Evolutionary conservation across 1,284 basidiomycete genomes (phyloP).

Genomic region (Pseudozyma sp.): DNA sequence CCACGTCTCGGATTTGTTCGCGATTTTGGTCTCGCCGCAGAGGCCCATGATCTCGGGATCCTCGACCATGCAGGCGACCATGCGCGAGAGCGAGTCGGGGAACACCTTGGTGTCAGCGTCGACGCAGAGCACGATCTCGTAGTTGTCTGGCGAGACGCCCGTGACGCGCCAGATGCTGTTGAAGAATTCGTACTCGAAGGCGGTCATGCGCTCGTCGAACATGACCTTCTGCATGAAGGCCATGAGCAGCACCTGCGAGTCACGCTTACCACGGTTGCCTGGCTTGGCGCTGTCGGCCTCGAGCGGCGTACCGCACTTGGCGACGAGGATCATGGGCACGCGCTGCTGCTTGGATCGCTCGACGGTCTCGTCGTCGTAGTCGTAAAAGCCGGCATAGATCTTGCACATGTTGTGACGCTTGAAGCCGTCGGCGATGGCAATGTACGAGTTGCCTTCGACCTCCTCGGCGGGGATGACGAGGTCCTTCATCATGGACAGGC

Average conservation of each 20-base stretch:
- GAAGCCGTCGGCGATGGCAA: constrained; percentile 98
- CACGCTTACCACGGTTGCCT: constrained; percentile 98
- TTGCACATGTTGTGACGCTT: constrained; percentile 99
- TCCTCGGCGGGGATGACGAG: constrained; percentile 84
- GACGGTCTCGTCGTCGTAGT: constrained; percentile 90
- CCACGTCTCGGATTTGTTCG: constrained; percentile 71
- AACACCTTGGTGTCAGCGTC: constrained; percentile 71
- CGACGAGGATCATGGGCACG: constrained; percentile 92
- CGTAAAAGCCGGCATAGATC: constrained; percentile 97
- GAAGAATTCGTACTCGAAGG: constrained; percentile 72
- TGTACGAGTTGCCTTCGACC: constrained; percentile 94
- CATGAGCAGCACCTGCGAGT: constrained; percentile 83
- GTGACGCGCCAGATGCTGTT: constrained; percentile 71
- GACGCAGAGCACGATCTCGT: constrained; percentile 71
- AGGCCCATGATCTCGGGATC: constrained; percentile 72
- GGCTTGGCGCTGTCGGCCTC: constrained; percentile 91
- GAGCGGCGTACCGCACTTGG: constrained; percentile 78
- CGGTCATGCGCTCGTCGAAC: constrained; percentile 72
- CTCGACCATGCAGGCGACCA: constrained; percentile 71
- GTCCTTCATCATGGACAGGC: constrained; percentile 97
- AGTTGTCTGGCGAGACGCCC: constrained; percentile 70
- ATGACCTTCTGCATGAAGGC: constrained; percentile 71
- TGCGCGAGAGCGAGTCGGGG: constrained; percentile 71
- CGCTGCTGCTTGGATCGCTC: constrained; percentile 96
- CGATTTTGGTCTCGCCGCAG: constrained; percentile 72